Percentiles rank a stretch among this genome's conserved stretches.
These are phyloP conservation scores for Aspergillus awamori DNA, from an alignment of 2,329 filamentous ascomycete species.

Conservation along the genomic window DNA sequence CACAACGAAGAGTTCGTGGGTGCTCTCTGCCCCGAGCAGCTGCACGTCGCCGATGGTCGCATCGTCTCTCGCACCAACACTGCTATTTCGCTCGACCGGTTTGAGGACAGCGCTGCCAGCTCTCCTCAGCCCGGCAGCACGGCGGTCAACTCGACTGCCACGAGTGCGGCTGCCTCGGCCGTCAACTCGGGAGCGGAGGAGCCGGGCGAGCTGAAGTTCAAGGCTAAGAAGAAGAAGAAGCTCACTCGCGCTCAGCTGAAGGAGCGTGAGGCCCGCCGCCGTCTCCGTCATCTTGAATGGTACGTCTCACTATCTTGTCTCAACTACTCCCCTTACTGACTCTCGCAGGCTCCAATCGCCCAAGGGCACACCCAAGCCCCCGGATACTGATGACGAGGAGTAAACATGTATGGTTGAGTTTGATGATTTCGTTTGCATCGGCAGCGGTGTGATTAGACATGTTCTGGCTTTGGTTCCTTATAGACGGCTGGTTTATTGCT, in stretches of 20 bases:
- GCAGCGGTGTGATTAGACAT: constrained; percentile 1
- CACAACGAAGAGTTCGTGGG: constrained; percentile 99
- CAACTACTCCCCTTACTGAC: constrained; percentile 13
- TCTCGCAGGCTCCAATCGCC: constrained; percentile 76
- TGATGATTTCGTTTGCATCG: neutral
- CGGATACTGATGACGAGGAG: constrained; percentile 76
- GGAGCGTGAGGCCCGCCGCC: constrained; percentile 83
- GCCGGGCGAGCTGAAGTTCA: constrained; percentile 80
- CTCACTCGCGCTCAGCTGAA: constrained; percentile 95
- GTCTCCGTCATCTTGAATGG: constrained; percentile 79
- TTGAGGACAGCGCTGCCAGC: constrained; percentile 77
- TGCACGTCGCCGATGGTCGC: constrained; percentile 86
- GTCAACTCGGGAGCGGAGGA: constrained; percentile 86
- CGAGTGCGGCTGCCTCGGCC: constrained; percentile 64
- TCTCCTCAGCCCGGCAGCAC: constrained; percentile 56
- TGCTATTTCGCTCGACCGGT: constrained; percentile 75
- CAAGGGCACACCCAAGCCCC: constrained; percentile 78
- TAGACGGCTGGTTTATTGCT: neutral
- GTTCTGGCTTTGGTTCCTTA: neutral
- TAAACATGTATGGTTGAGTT: constrained; percentile 19
- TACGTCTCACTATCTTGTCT: constrained; percentile 21
- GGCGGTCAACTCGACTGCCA: constrained; percentile 61
- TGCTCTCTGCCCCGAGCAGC: constrained; percentile 92
- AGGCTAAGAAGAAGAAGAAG: constrained; percentile 94
- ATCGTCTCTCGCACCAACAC: constrained; percentile 81